Conservation (phyloP, 192 early-diverging fungal genomes). For the Coemansia sp. region DNA sequence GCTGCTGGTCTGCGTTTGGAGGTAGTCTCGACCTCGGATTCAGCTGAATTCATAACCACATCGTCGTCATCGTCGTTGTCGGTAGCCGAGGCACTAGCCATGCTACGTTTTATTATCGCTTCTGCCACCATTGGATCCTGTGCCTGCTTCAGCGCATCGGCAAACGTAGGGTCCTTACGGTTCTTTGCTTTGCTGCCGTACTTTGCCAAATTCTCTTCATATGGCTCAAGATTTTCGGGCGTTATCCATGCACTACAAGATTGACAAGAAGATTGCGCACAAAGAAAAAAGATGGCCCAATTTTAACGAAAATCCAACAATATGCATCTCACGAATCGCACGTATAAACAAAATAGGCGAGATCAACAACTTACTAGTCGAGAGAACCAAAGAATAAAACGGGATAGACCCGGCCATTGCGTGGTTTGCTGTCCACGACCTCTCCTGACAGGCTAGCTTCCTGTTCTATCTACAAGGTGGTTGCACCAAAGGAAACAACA, state of each 20-base stretch:
- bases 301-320: neutral
- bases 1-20: slow-evolving; percentile 5
- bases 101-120: slow-evolving; percentile 47
- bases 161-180: slow-evolving; percentile 55
- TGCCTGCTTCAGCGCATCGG: slow-evolving; percentile 57
- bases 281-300: neutral
- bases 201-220: slow-evolving; percentile 52
- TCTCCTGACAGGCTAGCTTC: slow-evolving; percentile 41
- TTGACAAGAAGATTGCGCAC: neutral
- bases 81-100: slow-evolving; percentile 20
- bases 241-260: slow-evolving; percentile 53
- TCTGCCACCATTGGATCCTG: slow-evolving; percentile 50
- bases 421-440: slow-evolving; percentile 55
- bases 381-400: slow-evolving; percentile 59
- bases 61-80: slow-evolving; percentile 59
- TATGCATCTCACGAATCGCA: neutral
- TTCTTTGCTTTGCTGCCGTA: slow-evolving; percentile 54
- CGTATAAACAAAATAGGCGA: slow-evolving; percentile 2
- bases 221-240: slow-evolving; percentile 53
- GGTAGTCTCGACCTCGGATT: slow-evolving; percentile 14
- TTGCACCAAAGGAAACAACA: slow-evolving; percentile 1
- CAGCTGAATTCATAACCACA: slow-evolving; percentile 43
- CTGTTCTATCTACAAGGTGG: slow-evolving; percentile 46
- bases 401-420: slow-evolving; percentile 52
- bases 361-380: slow-evolving; percentile 57